Evolutionary conservation across 768 basidiomycete genomes (phyloP).

Genomic region (Trametes cingulata): DNA sequence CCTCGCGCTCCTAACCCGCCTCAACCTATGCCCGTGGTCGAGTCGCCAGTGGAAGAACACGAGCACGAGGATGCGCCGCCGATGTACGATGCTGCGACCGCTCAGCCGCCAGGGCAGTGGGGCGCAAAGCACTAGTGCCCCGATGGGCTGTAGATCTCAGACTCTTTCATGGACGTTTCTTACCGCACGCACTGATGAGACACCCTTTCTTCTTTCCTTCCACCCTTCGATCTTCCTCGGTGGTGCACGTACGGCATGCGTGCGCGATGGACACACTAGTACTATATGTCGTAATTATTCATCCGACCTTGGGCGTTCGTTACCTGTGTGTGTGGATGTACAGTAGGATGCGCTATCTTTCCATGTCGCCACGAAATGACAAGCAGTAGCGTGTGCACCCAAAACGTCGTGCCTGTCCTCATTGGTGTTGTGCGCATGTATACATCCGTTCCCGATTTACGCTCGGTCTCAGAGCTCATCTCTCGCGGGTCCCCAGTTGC

Average conservation of each 20-base stretch:
- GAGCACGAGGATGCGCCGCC: constrained; percentile 46
- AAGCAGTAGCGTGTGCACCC: not conserved
- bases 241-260: not conserved
- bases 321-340: constrained; percentile 16
- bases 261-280: not conserved
- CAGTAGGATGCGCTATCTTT: not conserved
- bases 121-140: constrained; percentile 38
- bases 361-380: not conserved
- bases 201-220: not conserved
- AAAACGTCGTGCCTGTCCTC: not conserved
- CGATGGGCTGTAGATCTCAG: not conserved
- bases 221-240: not conserved
- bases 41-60: constrained; percentile 16
- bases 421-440: not conserved
- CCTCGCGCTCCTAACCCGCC: constrained; percentile 21
- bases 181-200: not conserved
- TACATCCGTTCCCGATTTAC: not conserved
- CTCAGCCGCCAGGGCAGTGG: constrained; percentile 55
- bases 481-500: constrained; percentile 10
- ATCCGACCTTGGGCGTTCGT: constrained; percentile 20
- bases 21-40: constrained; percentile 12
- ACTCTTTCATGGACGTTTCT: not conserved
- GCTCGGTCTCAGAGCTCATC: constrained; percentile 24
- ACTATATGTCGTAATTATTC: constrained; percentile 33
- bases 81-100: constrained; percentile 57